Conservation (phyloP, 148 eudicot species). For the Arbutus unedo region DNA sequence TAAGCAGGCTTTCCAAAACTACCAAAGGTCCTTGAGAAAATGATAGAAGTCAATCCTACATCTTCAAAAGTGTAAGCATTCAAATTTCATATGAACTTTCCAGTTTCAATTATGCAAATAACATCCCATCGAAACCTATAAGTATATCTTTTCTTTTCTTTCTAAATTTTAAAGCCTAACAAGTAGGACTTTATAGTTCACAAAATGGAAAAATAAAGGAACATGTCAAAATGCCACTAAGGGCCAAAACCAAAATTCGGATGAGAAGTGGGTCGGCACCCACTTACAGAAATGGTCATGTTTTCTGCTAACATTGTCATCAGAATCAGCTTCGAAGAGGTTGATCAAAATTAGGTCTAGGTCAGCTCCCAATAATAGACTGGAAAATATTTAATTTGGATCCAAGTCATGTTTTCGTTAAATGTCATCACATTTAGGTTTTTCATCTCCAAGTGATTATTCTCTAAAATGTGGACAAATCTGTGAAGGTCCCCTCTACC, state of each 20-base stretch:
- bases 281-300: neutral
- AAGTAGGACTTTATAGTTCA: neutral
- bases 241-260: neutral
- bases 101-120: too few relatives aligned
- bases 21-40: too few relatives aligned
- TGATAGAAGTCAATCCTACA: too few relatives aligned
- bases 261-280: neutral
- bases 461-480: neutral
- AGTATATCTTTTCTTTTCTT: neutral
- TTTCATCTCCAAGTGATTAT: neutral
- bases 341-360: neutral
- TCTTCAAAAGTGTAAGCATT: too few relatives aligned
- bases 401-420: neutral
- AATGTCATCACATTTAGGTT: neutral
- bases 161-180: neutral
- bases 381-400: neutral
- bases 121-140: too few relatives aligned
- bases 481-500: slow-evolving; percentile 5
- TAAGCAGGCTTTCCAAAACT: neutral
- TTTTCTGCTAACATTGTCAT: neutral
- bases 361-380: neutral
- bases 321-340: neutral
- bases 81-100: too few relatives aligned
- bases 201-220: neutral
- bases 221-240: too few relatives aligned